Percentiles rank a stretch among this genome's conserved stretches.
These are phyloP conservation scores for Neopestalotiopsis sp. DNA, from an alignment of 2,329 filamentous ascomycete genomes.

Conservation along the genomic window DNA sequence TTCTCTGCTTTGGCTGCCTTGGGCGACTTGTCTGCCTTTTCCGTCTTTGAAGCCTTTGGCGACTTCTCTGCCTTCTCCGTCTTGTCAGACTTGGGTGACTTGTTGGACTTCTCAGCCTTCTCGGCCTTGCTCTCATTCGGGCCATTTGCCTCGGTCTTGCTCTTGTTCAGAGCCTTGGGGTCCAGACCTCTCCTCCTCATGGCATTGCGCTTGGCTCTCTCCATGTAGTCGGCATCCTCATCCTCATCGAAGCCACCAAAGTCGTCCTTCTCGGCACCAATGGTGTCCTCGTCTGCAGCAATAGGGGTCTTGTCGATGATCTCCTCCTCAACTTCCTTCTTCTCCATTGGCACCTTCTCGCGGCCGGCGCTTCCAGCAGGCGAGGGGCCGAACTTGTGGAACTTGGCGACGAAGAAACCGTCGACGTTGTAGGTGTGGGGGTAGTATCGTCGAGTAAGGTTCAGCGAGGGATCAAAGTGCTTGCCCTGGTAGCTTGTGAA, in stretches of 20 bases:
- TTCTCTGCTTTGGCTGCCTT: conserved; percentile 27
- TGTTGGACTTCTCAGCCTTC: conserved; percentile 36
- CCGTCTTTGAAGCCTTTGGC: conserved; percentile 16
- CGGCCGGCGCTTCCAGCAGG: conserved; percentile 47
- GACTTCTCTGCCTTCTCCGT: conserved; percentile 33
- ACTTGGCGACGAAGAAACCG: conserved; percentile 97
- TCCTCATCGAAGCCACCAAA: conserved; percentile 80
- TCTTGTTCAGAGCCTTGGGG: conserved; percentile 61
- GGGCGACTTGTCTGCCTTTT: conserved; percentile 18
- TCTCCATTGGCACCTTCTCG: conserved; percentile 27
- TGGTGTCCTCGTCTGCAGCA: conserved; percentile 47
- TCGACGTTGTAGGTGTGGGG: conserved; percentile 91
- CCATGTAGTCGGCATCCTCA: conserved; percentile 73
- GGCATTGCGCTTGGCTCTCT: conserved; percentile 73
- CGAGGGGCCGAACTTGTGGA: conserved; percentile 88
- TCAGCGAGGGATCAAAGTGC: conserved; percentile 84
- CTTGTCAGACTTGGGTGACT: background rate
- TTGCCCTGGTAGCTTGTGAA: conserved; percentile 93
- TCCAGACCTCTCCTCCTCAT: conserved; percentile 77
- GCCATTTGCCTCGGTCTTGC: conserved; percentile 38
- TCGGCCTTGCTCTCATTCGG: conserved; percentile 23
- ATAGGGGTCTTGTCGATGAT: conserved; percentile 75
- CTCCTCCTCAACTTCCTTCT: conserved; percentile 42
- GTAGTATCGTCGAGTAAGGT: conserved; percentile 84
- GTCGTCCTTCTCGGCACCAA: conserved; percentile 50